phyloP scores from a whole-genome alignment of 1,284 basidiomycete genomes.

The Ceratobasidium sp. region DNA sequence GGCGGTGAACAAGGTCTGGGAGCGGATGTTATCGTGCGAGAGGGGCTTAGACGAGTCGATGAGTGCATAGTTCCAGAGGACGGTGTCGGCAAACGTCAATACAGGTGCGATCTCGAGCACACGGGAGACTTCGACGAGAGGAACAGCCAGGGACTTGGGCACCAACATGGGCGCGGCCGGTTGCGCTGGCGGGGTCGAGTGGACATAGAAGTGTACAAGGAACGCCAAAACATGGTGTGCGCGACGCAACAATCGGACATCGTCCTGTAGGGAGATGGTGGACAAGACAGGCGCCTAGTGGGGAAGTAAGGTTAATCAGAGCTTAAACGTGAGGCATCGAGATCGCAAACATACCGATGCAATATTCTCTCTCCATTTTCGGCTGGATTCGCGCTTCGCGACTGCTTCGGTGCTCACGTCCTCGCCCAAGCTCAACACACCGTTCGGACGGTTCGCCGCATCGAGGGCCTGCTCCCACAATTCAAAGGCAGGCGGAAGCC shows the following conservation, averaged over 20 bases:
- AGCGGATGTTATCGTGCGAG: slow-evolving; percentile 54
- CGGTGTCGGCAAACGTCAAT: slow-evolving; percentile 67
- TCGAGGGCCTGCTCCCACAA: slow-evolving; percentile 45
- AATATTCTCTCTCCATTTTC: slow-evolving; percentile 46
- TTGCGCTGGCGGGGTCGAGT: slow-evolving; percentile 53
- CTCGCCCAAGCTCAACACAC: slow-evolving; percentile 45
- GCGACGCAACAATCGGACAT: slow-evolving; percentile 58
- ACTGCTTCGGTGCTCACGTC: slow-evolving; percentile 44
- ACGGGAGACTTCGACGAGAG: slow-evolving; percentile 58
- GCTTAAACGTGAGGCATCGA: slow-evolving; percentile 24
- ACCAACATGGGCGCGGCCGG: slow-evolving; percentile 51
- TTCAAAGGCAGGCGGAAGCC: slow-evolving; percentile 43
- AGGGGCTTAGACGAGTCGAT: slow-evolving; percentile 51
- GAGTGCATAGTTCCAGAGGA: slow-evolving; percentile 64
- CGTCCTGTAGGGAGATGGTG: slow-evolving; percentile 50
- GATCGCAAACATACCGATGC: slow-evolving; percentile 30
- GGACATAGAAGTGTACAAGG: slow-evolving; percentile 66
- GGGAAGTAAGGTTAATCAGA: slow-evolving; percentile 38
- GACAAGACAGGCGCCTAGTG: slow-evolving; percentile 53
- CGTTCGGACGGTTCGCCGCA: slow-evolving; percentile 43
- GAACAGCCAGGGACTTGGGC: slow-evolving; percentile 60
- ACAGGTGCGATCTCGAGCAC: slow-evolving; percentile 65
- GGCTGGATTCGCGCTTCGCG: slow-evolving; percentile 45
- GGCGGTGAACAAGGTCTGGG: slow-evolving; percentile 59
- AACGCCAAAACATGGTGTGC: slow-evolving; percentile 65